Conservation (phyloP, 805 yeast species). For the Sporopachydermia lactativora region DNA sequence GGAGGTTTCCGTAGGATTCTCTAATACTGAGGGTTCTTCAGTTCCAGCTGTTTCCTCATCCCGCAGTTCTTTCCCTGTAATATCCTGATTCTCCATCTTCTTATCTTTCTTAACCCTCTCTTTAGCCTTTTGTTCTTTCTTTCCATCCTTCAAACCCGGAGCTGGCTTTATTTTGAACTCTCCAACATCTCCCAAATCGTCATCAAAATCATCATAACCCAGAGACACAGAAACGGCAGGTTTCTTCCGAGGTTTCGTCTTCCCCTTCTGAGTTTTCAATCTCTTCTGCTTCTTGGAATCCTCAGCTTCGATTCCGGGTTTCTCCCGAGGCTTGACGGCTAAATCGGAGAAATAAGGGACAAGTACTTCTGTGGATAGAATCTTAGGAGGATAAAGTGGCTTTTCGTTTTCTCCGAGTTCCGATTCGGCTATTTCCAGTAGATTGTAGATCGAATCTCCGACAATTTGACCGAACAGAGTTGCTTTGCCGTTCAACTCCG, state of each 20-base stretch:
- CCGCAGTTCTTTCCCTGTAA: slow-evolving; percentile 1
- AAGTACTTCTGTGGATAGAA: slow-evolving; percentile 27
- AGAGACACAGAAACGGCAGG: slow-evolving; percentile 23
- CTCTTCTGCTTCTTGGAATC: slow-evolving; percentile 3
- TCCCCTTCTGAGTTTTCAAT: slow-evolving; percentile 4
- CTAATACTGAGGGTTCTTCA: slow-evolving; percentile 9
- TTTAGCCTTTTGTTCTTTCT: slow-evolving; percentile 1
- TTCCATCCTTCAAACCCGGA: slow-evolving; percentile 8
- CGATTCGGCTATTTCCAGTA: slow-evolving; percentile 32
- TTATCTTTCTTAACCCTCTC: not conserved
- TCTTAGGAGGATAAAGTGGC: slow-evolving; percentile 38
- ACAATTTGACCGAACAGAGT: slow-evolving; percentile 45
- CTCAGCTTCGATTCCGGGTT: slow-evolving; percentile 9
- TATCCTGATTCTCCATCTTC: not conserved
- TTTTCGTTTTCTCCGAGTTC: slow-evolving; percentile 27
- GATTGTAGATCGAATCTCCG: slow-evolving; percentile 40
- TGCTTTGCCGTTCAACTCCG: slow-evolving; percentile 27
- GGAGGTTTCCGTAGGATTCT: slow-evolving; percentile 3
- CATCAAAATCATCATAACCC: slow-evolving; percentile 28
- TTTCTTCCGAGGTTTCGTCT: slow-evolving; percentile 15
- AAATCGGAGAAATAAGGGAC: slow-evolving; percentile 36
- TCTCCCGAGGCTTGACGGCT: slow-evolving; percentile 6
- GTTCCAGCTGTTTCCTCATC: slow-evolving; percentile 3
- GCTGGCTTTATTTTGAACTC: slow-evolving; percentile 14
- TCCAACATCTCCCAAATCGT: too few relatives aligned